Conservation (phyloP, 2,329 filamentous ascomycete species). For the Sclerotinia borealis region DNA sequence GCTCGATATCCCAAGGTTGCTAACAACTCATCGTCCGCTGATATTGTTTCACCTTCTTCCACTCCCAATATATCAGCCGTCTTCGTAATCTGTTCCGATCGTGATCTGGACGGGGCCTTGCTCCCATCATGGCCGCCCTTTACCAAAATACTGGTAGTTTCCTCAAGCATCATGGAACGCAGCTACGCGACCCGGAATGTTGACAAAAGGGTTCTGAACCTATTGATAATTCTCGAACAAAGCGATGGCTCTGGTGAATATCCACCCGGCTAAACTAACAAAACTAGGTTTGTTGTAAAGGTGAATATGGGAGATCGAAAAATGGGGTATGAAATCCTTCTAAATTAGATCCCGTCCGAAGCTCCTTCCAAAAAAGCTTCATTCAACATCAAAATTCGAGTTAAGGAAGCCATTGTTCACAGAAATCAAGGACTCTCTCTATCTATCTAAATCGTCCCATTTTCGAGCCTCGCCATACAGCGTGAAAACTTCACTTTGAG, state of each 20-base stretch:
- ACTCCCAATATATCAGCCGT: constrained; percentile 6
- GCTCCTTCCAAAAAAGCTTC: background rate
- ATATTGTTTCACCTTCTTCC: constrained; percentile 15
- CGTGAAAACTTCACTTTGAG: background rate
- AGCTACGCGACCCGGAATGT: background rate
- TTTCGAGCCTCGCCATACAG: background rate
- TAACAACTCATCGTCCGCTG: constrained; percentile 28
- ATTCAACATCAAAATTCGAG: background rate
- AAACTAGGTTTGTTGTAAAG: background rate
- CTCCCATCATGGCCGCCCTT: background rate
- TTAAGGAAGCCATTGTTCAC: background rate
- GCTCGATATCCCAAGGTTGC: constrained; percentile 29
- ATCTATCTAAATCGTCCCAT: background rate
- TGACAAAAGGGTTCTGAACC: background rate
- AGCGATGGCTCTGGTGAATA: background rate
- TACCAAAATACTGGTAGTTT: background rate
- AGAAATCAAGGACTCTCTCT: background rate
- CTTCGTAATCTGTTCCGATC: background rate
- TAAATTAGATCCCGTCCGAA: background rate
- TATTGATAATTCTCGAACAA: background rate
- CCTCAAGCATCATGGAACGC: background rate
- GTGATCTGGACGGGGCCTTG: background rate
- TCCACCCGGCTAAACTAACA: background rate
- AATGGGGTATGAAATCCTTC: constrained; percentile 1
- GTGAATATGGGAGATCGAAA: background rate